These are phyloP conservation scores for Globisporangium rhizosaccharum DNA, from an alignment of 352 stramenopile genomes.

Conservation along the genomic window DNA sequence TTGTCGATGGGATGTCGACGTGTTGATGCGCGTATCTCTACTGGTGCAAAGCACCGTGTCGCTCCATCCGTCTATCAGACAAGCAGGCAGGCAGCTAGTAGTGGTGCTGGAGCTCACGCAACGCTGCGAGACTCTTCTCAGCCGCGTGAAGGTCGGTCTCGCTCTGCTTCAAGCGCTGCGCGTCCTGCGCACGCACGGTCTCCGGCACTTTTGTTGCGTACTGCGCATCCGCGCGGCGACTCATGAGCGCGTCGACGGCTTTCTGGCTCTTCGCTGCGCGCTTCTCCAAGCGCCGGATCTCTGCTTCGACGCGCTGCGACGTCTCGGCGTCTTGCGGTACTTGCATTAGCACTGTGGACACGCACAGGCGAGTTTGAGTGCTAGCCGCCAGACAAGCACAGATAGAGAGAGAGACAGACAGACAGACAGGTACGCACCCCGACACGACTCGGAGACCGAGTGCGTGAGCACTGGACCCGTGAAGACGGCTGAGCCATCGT, in stretches of 20 bases:
- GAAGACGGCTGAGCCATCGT: not conserved
- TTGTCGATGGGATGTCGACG: too few relatives aligned
- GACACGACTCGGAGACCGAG: conserved; percentile 47
- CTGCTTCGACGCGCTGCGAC: conserved; percentile 45
- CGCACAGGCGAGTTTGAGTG: not conserved
- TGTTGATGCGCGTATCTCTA: not conserved
- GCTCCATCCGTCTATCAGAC: conserved; percentile 3
- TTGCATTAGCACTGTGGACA: conserved; percentile 43
- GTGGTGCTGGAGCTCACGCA: conserved; percentile 48
- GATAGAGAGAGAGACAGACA: not conserved
- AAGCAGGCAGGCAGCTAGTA: conserved; percentile 24
- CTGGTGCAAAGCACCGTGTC: not conserved
- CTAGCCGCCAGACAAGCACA: not conserved
- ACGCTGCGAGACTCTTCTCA: conserved; percentile 45
- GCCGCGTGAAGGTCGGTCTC: conserved; percentile 49
- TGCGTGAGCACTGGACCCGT: conserved; percentile 31
- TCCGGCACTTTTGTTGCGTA: conserved; percentile 69
- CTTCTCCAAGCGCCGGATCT: conserved; percentile 66
- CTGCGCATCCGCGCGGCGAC: conserved; percentile 34
- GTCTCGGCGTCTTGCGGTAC: conserved; percentile 67
- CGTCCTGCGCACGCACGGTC: conserved; percentile 52
- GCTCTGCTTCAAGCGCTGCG: conserved; percentile 44
- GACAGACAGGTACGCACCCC: conserved; percentile 21
- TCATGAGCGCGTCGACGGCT: conserved; percentile 34
- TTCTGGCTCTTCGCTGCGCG: conserved; percentile 47